phyloP scores from a whole-genome alignment of 768 basidiomycete species.

The Filobasidium wieringae region DNA sequence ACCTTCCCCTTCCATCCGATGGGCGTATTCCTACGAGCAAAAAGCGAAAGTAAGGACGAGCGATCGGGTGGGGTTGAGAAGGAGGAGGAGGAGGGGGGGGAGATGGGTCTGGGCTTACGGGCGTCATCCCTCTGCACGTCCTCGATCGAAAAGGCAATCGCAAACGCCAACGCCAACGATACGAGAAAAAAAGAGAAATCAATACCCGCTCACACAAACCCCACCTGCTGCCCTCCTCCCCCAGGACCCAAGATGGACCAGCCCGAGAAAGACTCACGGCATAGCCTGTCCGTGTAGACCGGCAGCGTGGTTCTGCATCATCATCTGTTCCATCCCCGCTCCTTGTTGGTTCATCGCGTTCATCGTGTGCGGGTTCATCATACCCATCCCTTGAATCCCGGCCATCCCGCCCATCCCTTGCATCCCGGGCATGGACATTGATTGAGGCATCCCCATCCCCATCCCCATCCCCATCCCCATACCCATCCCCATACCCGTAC shows the following conservation, averaged over 20 bases:
- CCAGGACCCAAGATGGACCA: no score
- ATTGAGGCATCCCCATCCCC: background rate
- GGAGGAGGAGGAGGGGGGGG: background rate
- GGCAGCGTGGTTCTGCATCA: slow-evolving; percentile 9
- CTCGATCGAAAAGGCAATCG: background rate
- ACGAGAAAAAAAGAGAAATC: background rate
- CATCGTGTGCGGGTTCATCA: slow-evolving; percentile 4
- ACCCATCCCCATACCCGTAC: background rate
- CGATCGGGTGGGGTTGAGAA: background rate
- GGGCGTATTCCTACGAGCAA: slow-evolving; percentile 3
- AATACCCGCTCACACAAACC: no score
- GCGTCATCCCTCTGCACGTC: background rate
- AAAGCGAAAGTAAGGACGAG: background rate
- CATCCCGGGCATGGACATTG: background rate
- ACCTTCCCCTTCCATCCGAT: slow-evolving; percentile 8
- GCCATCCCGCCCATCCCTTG: background rate
- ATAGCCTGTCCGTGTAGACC: slow-evolving; percentile 7
- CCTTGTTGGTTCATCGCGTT: background rate
- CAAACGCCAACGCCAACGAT: background rate
- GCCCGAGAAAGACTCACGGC: background rate
- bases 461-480: slow-evolving; percentile 1
- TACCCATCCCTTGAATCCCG: background rate
- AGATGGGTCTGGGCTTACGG: background rate
- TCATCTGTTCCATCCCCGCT: slow-evolving; percentile 5
- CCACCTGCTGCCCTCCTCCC: background rate